Evolutionary conservation across 2,329 filamentous ascomycete genomes (phyloP).

Genomic region (Cladosporium sp.): DNA sequence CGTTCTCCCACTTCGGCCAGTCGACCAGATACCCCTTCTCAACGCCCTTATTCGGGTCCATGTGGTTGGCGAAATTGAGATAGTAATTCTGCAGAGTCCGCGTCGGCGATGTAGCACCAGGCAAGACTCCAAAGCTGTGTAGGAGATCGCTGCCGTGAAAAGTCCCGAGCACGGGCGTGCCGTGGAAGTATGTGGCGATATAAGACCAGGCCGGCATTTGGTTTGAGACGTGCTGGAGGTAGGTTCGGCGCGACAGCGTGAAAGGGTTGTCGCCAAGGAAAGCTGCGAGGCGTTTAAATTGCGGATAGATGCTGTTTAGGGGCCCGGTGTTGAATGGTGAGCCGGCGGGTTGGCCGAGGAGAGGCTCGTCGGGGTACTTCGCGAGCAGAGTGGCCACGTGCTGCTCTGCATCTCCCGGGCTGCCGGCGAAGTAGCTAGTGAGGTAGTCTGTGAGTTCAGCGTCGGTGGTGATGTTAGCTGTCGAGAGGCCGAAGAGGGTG

Average conservation of each 20-base stretch:
- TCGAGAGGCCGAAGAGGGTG: constrained; percentile 66
- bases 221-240: constrained; percentile 56
- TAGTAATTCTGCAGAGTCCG: constrained; percentile 1
- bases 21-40: background rate
- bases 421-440: constrained; percentile 42
- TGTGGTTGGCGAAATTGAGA: background rate
- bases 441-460: constrained; percentile 60
- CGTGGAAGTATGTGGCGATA: constrained; percentile 66
- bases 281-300: constrained; percentile 72
- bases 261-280: constrained; percentile 72
- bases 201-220: constrained; percentile 69
- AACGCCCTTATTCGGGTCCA: background rate
- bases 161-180: constrained; percentile 68
- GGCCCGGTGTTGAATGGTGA: constrained; percentile 67
- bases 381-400: constrained; percentile 52
- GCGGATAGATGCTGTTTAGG: constrained; percentile 69
- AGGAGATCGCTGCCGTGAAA: constrained; percentile 69
- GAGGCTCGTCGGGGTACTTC: constrained; percentile 55
- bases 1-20: background rate
- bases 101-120: background rate
- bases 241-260: constrained; percentile 64
- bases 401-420: background rate
- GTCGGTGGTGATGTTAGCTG: constrained; percentile 61
- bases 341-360: constrained; percentile 48
- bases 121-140: constrained; percentile 52